Base-by-base conservation (phyloP, 345 rosid genomes). In the Moricandia arvensis region DNA sequence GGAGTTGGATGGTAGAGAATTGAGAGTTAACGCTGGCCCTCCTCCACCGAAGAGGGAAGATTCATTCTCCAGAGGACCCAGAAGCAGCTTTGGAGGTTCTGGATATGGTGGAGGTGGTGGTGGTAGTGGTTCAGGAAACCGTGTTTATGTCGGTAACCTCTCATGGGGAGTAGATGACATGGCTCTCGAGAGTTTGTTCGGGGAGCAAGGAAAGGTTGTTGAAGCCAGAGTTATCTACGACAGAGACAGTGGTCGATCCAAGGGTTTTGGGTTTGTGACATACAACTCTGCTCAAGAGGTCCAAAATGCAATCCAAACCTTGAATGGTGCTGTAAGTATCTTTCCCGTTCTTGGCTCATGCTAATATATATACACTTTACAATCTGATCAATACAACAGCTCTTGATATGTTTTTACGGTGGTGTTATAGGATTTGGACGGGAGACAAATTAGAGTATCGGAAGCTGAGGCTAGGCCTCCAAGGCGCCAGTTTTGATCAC, bases 211-310 rank as follows among this genome's bases (percentile, higher is more conserved):
- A 7, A 86, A 86, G 72, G 97, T 95, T 72, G 76, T 88, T 68
- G 99, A 95, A 61, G 99, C 97, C 13, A 95, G 70, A 83, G 99
- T 95, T 30, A 88, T 95, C 61, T 95, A 89, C 75, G 99, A 95
- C 79, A 79, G 97, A 80, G 97, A 92, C 59, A 92, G 83, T 66
- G 97, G 99, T 62, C 85, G 99, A 75, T 95, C 99, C 51, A 89
- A 93, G 86, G 97, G 99, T 69, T 95, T 92, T 31, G 99, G 99
- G 57, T 95, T 95, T 73, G 97, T 95, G 49, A 87, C 96, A 6
- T 95, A 86, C 80, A 83, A 83, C 75, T 88, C 97, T 64, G 59
- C 97, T 71, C 84, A 86, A 37, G 99, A 95, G 83, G 97, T 89
- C 55, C 73, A 86, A 76, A 79, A 63, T 63, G 99, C 97, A 17